Evolutionary conservation across 2,329 filamentous ascomycete genomes (phyloP).

Genomic region (Erysiphe pulchra): DNA sequence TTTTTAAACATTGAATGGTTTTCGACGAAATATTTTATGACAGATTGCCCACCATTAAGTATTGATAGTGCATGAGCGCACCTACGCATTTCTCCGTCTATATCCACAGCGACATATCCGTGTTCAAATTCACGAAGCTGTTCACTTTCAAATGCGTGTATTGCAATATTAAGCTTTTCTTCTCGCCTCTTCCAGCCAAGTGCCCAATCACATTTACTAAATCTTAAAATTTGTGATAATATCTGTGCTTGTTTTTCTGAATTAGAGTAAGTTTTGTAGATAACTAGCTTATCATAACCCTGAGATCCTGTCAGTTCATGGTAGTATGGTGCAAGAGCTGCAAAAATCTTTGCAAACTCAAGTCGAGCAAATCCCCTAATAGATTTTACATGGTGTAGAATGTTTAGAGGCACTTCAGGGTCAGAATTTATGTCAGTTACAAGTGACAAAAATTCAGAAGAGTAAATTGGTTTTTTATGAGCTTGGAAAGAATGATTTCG

Average conservation of each 20-base stretch:
- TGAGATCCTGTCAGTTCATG: slow-evolving; percentile 48
- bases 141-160: slow-evolving; percentile 67
- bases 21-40: slow-evolving; percentile 64
- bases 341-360: slow-evolving; percentile 78
- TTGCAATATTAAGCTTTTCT: slow-evolving; percentile 47
- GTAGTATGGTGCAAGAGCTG: slow-evolving; percentile 73
- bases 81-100: slow-evolving; percentile 66
- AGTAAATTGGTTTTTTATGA: too few relatives aligned
- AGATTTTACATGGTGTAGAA: slow-evolving; percentile 47
- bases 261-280: slow-evolving; percentile 70
- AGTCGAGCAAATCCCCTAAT: slow-evolving; percentile 64
- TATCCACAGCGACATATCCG: slow-evolving; percentile 69
- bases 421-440: slow-evolving; percentile 23
- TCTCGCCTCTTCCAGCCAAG: slow-evolving; percentile 46
- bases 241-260: slow-evolving; percentile 81
- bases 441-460: slow-evolving; percentile 3
- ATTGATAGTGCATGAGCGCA: slow-evolving; percentile 69
- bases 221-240: slow-evolving; percentile 53
- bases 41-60: slow-evolving; percentile 57
- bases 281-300: slow-evolving; percentile 52
- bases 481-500: too few relatives aligned
- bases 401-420: slow-evolving; percentile 36
- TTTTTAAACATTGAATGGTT: slow-evolving; percentile 68
- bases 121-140: slow-evolving; percentile 81
- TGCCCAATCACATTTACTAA: slow-evolving; percentile 58